Evolutionary conservation across 2,329 filamentous ascomycete species (phyloP), one percentile per base, ranked within the genome.

Genomic region (Trichoderma atrobrunneum): DNA sequence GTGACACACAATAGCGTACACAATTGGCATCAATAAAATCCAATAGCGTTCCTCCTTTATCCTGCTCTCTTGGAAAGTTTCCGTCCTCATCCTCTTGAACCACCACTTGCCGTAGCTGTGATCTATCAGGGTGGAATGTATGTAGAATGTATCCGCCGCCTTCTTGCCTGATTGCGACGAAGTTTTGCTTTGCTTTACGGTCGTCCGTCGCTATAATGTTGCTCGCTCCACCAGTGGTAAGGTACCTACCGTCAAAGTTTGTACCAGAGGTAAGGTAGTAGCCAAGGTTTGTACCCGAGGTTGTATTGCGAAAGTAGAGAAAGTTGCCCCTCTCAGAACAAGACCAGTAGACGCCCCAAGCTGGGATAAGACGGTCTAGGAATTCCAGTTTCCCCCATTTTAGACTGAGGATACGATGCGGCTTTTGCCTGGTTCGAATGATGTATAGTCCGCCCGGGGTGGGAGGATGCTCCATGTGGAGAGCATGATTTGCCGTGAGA

Each of bases 311-410:
- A 32, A 65, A 54, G 6, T 12, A 7, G n/a, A 14, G 18, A 28
- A 28, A 65, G 39, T 30, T n/a, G 18, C 24, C 5, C 2, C 7
- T 26, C 12, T 11, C 12, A 3, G 2, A 3, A 26, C 62, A 65
- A 3, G 3, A 1, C 62, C 62, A 39, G 36, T 39, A 39, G 6
- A 39, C 14, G 36, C 14, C 14, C 36, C 36, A 7, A 39, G 2
- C 5, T 16, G 36, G 36, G 14, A 16, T 16, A 7, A 39, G 14
- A 39, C 0, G 14, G 1, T 39, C 36, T 39, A 1, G 14, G 14
- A 39, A 16, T 16, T 7, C 6, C 14, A 39, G 2, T 16, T 1
- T 7, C 1, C 36, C 36, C 2, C 1, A 1, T 3, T 2, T 5
- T 3, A 65, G 3, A 3, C 7, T 7, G n/a, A 65, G 12, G 26